phyloP scores from a whole-genome alignment of 108 stramenopile genomes.

The Thalassiosira profunda region DNA sequence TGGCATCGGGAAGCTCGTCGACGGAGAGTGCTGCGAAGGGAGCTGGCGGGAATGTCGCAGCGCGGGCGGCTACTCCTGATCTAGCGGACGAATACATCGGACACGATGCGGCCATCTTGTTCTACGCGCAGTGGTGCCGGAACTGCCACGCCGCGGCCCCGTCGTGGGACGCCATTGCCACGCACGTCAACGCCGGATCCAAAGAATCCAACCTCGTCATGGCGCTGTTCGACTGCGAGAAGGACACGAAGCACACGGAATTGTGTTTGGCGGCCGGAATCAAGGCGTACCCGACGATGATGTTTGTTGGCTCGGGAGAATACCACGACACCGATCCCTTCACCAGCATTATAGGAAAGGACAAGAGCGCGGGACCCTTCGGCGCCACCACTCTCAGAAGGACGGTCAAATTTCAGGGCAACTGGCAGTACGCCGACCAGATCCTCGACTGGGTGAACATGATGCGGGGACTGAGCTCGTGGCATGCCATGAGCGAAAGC shows the following conservation, averaged over 20 bases:
- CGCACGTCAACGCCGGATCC: conserved; percentile 63
- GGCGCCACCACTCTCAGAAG: conserved; percentile 55
- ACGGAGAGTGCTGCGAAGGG: neutral
- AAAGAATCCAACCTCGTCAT: conserved; percentile 59
- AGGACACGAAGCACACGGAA: conserved; percentile 49
- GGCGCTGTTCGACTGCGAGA: conserved; percentile 87
- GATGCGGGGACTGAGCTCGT: conserved; percentile 74
- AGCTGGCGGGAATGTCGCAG: neutral
- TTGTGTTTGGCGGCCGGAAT: conserved; percentile 62
- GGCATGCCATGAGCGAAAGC: conserved; percentile 68
- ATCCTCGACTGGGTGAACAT: conserved; percentile 82
- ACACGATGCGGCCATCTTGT: conserved; percentile 84
- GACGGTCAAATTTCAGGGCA: conserved; percentile 74
- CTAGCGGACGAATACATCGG: conserved; percentile 45
- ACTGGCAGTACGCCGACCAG: conserved; percentile 76
- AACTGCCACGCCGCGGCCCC: conserved; percentile 80
- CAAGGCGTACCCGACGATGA: conserved; percentile 72
- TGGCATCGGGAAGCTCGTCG: neutral
- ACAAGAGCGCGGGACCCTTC: conserved; percentile 49
- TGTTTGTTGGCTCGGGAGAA: conserved; percentile 74
- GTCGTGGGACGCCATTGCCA: conserved; percentile 72
- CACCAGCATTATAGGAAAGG: conserved; percentile 46
- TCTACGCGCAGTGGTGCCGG: conserved; percentile 77
- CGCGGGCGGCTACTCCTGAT: neutral
- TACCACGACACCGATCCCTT: conserved; percentile 66